Conservation (phyloP, 1,284 basidiomycete species). For the Malassezia brasiliensis region DNA sequence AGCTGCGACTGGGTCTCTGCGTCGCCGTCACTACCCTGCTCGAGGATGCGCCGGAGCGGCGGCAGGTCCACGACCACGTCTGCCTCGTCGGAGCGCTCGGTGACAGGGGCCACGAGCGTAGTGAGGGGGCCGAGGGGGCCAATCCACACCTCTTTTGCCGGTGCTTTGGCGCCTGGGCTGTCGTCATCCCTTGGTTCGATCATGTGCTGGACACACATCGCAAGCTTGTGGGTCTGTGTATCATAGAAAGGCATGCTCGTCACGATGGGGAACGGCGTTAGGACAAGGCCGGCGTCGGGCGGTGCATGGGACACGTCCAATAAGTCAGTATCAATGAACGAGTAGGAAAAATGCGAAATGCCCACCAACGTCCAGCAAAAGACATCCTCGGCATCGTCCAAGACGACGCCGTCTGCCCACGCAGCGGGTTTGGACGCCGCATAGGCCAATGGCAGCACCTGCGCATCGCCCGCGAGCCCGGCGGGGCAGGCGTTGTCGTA, state of each 20-base stretch:
- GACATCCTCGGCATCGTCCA: conserved; percentile 84
- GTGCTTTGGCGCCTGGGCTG: too few species aligned
- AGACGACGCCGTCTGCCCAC: conserved; percentile 49
- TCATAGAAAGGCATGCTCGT: conserved; percentile 70
- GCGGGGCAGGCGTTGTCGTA: too few species aligned
- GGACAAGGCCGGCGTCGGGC: conserved; percentile 42
- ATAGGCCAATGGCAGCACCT: conserved; percentile 9
- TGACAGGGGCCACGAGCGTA: conserved; percentile 2
- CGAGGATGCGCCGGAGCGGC: conserved; percentile 21
- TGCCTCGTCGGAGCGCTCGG: conserved; percentile 17
- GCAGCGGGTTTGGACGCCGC: not conserved
- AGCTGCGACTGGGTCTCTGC: conserved; percentile 21
- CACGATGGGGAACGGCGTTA: conserved; percentile 78
- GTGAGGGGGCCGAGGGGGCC: conserved; percentile 72
- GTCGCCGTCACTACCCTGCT: not conserved
- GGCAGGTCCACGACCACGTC: conserved; percentile 29
- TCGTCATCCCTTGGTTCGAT: too few species aligned
- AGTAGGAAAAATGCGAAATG: conserved; percentile 84
- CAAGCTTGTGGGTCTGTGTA: conserved; percentile 62
- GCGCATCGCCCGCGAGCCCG: conserved; percentile 1
- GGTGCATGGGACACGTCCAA: conserved; percentile 66
- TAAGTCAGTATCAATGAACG: conserved; percentile 81
- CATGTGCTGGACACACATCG: conserved; percentile 66
- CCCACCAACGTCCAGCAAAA: conserved; percentile 92
- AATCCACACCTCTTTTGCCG: conserved; percentile 73